A percentile compares a stretch with the other conserved stretches of the same genome.
These are phyloP conservation scores for Ceratobasidium sp. DNA, from an alignment of 1,284 basidiomycete species.

Conservation along the genomic window DNA sequence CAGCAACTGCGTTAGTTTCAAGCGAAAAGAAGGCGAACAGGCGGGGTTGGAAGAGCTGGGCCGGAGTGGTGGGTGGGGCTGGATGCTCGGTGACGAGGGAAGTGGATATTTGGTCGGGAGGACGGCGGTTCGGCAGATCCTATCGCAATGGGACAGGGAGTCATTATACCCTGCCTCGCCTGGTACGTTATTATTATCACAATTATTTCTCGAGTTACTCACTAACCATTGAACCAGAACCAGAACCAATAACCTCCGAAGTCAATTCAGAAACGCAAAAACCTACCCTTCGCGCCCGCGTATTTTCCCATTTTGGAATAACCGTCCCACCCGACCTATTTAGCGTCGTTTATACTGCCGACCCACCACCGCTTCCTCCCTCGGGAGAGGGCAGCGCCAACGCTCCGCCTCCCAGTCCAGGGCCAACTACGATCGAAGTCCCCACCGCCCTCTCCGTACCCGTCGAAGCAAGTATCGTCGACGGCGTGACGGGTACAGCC, in stretches of 20 bases:
- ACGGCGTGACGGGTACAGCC: slow-evolving; percentile 46
- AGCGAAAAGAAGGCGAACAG: slow-evolving; percentile 47
- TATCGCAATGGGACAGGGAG: slow-evolving; percentile 60
- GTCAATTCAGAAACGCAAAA: slow-evolving; percentile 44
- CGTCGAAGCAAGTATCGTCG: slow-evolving; percentile 20
- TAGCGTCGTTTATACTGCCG: slow-evolving; percentile 53
- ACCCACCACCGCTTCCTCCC: slow-evolving; percentile 8
- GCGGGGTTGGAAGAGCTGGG: slow-evolving; percentile 57
- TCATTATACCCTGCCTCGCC: slow-evolving; percentile 49
- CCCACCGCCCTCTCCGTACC: slow-evolving; percentile 36
- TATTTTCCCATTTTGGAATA: slow-evolving; percentile 42
- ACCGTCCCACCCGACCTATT: slow-evolving; percentile 60
- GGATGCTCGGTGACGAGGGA: slow-evolving; percentile 82
- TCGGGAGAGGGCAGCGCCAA: slow-evolving; percentile 43
- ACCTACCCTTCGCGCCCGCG: slow-evolving; percentile 49
- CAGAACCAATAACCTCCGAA: slow-evolving; percentile 35
- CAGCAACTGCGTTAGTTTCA: slow-evolving; percentile 68
- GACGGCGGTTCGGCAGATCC: slow-evolving; percentile 69
- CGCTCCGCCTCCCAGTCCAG: slow-evolving; percentile 51
- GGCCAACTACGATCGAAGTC: neutral
- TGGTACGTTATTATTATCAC: too few species aligned
- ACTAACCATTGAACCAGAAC: neutral
- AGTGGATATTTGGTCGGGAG: slow-evolving; percentile 76
- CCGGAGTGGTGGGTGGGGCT: slow-evolving; percentile 78
- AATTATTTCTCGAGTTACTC: too few species aligned